Base-by-base conservation (phyloP, 305 asterid genomes). In the Galium porrigens region DNA sequence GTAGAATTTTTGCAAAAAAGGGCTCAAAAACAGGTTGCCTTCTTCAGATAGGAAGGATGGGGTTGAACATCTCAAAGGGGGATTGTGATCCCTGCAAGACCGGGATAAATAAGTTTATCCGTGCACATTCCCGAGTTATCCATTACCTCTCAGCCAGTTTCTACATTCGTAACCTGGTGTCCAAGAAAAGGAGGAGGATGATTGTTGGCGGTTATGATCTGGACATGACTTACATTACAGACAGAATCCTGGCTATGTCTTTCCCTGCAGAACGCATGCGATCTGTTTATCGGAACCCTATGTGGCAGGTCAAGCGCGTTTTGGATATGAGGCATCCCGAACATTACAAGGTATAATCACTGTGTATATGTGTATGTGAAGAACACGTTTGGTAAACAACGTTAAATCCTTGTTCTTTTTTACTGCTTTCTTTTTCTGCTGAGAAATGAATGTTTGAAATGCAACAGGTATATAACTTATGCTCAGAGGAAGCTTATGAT, bases 251-350 rank as follows among this genome's bases (percentile, higher is more conserved):
- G 34, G 96, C 90, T 0, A 86, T 88, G 95, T 86, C 96, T 2
- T 88, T 86, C 67, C 95, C 96, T 34, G 87, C 92, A 0, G 90
- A 88, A 70, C 83, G 77, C 59, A 79, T 88, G 86, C 82, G 87
- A 1, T 90, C 94, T 64, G 58, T 88, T 82, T 88, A 81, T 49
- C 90, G 96, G 12, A 88, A 88, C 69, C 95, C 96, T 52, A 64
- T 88, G 52, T 86, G 94, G 96, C 92, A 88, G 80, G 96, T 88
- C 15, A 86, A 88, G 74, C 79, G 84, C 20, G 92, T 78, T 5
- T 73, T 88, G 36, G 96, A 88, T 65, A 83, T 78, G 95, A 79
- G 83, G 68, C 96, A 88, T 61, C 76, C 52, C 1, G 94, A 76
- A 27, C 87, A 84, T 59, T 88, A 88, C 37, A 88, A 88, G 96